A percentile compares a stretch with the other conserved stretches of the same genome.
phyloP scores from a whole-genome alignment of 1,284 basidiomycete species.

The Exobasidium rhododendri region DNA sequence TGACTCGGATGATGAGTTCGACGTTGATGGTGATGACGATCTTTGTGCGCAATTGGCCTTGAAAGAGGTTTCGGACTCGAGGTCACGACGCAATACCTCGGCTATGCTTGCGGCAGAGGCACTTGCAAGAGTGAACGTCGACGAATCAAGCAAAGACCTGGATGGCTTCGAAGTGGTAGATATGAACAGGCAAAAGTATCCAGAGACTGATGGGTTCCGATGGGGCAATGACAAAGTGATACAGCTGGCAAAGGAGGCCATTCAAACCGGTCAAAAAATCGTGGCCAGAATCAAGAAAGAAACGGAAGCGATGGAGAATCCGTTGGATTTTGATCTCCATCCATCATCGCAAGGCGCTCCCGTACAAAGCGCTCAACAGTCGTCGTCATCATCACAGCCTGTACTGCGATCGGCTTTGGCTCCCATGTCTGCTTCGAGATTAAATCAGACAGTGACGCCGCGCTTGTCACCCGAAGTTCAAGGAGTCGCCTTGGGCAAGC shows the following conservation, averaged over 20 bases:
- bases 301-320: slow-evolving; percentile 5
- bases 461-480: no score
- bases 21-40: neutral
- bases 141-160: neutral
- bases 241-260: neutral
- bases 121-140: neutral
- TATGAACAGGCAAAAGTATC: neutral
- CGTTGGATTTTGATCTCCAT: neutral
- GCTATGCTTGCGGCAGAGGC: neutral
- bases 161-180: neutral
- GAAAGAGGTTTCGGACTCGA: neutral
- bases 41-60: neutral
- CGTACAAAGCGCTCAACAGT: no score
- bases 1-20: slow-evolving; percentile 12
- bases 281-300: neutral
- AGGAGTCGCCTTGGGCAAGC: no score
- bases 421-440: slow-evolving; percentile 8
- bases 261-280: neutral
- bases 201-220: neutral
- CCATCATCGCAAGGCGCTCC: no score
- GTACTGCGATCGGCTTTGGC: neutral
- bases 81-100: neutral
- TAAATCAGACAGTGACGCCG: slow-evolving; percentile 1
- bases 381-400: no score
- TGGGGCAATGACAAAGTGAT: neutral